A percentile compares a stretch with the other conserved stretches of the same genome.
Conservation (phyloP, 257 asterid genomes). For the Solanum rostratum region DNA sequence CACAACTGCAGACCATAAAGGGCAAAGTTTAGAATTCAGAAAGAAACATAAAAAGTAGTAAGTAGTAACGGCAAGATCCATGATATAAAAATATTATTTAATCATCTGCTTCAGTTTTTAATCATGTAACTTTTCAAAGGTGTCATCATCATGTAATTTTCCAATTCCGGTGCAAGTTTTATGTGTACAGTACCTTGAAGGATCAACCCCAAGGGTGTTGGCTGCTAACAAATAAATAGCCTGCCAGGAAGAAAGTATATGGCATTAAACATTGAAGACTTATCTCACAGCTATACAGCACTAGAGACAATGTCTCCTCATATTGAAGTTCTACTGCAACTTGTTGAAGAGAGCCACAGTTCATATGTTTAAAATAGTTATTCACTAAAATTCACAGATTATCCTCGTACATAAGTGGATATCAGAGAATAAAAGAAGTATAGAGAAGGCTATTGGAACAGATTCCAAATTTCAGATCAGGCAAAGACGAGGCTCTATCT, state of each 20-base stretch:
- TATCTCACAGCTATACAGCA: neutral
- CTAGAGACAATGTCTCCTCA: neutral
- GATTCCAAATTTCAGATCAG: neutral
- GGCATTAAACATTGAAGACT: neutral
- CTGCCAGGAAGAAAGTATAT: conserved; percentile 29
- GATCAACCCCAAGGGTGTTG: conserved; percentile 59
- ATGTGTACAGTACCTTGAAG: conserved; percentile 54
- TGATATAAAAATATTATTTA: neutral
- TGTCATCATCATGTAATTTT: neutral
- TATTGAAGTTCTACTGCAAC: neutral
- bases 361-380: neutral
- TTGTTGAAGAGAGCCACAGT: neutral
- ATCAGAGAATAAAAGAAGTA: neutral
- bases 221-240: conserved; percentile 93
- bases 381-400: neutral
- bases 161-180: neutral
- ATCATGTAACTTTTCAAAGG: neutral
- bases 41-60: neutral
- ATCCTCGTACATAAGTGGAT: neutral
- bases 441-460: neutral
- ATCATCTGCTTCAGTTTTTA: neutral
- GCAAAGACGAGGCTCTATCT: neutral
- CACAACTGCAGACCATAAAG: conserved; percentile 41
- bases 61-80: neutral
- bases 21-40: neutral